These are phyloP conservation scores for Ceratocystis cubensis DNA, from an alignment of 2,329 filamentous ascomycete species.

Conservation along the genomic window DNA sequence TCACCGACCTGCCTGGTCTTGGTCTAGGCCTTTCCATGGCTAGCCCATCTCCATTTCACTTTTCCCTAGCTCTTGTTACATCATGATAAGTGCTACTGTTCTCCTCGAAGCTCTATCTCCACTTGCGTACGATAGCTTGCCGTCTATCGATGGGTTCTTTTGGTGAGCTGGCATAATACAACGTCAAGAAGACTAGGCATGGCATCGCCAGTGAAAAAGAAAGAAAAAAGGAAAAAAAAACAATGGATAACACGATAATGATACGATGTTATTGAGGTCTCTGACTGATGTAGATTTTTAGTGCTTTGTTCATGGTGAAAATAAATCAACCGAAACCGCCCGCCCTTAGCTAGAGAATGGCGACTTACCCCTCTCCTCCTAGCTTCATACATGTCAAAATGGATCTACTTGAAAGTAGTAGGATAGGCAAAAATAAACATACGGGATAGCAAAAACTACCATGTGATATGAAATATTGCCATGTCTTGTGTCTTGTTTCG, in stretches of 20 bases:
- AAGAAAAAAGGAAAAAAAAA: background rate
- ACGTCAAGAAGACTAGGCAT: background rate
- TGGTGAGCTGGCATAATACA: conserved; percentile 7
- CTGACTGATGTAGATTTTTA: background rate
- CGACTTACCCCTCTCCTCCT: no score
- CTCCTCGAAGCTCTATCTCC: background rate
- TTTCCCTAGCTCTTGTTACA: background rate
- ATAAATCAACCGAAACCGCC: background rate
- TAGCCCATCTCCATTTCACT: background rate
- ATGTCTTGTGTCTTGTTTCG: background rate
- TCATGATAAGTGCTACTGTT: background rate
- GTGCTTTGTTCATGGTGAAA: background rate
- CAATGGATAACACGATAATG: background rate
- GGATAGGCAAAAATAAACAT: background rate
- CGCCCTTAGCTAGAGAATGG: no score
- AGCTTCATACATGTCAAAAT: no score
- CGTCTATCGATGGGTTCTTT: background rate
- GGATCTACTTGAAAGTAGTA: background rate
- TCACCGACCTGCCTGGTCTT: background rate
- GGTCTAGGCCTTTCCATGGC: background rate
- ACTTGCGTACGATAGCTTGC: background rate
- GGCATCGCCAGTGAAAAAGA: background rate
- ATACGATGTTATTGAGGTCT: background rate
- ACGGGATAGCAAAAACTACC: background rate
- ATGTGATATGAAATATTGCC: background rate